Conservation (phyloP, 352 stramenopile genomes). For the Phytophthora pluvialis region DNA sequence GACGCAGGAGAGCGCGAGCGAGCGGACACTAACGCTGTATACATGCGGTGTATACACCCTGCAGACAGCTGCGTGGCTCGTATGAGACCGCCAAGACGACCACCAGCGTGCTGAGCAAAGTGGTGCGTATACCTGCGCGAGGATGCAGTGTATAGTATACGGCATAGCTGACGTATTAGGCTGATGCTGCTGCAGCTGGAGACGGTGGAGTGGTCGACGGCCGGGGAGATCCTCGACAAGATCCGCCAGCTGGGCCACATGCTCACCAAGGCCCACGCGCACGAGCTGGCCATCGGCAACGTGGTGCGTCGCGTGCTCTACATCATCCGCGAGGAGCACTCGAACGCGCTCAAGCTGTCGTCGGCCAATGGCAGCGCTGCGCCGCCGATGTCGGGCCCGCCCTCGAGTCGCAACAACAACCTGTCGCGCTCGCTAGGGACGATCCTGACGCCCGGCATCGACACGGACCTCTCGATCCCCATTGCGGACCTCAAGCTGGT, state of each 20-base stretch:
- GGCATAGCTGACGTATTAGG: background rate
- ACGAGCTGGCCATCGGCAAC: conserved; percentile 90
- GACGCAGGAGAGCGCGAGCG: background rate
- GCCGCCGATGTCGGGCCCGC: conserved; percentile 21
- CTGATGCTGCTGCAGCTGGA: conserved; percentile 50
- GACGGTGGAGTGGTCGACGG: conserved; percentile 80
- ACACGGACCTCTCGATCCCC: conserved; percentile 83
- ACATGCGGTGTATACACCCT: conserved; percentile 1
- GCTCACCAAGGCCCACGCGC: conserved; percentile 81
- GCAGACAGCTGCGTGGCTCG: conserved; percentile 72
- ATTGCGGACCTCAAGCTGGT: conserved; percentile 86
- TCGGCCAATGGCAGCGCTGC: conserved; percentile 21
- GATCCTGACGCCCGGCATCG: conserved; percentile 80
- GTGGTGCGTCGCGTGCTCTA: conserved; percentile 90
- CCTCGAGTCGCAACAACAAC: conserved; percentile 64
- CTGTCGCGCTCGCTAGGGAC: conserved; percentile 76
- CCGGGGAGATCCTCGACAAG: conserved; percentile 86
- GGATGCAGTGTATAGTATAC: conserved; percentile 9
- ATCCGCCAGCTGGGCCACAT: conserved; percentile 81
- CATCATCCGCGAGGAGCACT: conserved; percentile 89
- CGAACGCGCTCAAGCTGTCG: conserved; percentile 71
- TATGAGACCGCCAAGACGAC: conserved; percentile 86
- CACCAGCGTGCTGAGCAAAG: conserved; percentile 71
- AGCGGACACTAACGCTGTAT: conserved; percentile 12
- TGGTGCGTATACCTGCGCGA: conserved; percentile 48